These are phyloP conservation scores for Zostera marina DNA, from an alignment of 116 monocot species.

Conservation along the genomic window DNA sequence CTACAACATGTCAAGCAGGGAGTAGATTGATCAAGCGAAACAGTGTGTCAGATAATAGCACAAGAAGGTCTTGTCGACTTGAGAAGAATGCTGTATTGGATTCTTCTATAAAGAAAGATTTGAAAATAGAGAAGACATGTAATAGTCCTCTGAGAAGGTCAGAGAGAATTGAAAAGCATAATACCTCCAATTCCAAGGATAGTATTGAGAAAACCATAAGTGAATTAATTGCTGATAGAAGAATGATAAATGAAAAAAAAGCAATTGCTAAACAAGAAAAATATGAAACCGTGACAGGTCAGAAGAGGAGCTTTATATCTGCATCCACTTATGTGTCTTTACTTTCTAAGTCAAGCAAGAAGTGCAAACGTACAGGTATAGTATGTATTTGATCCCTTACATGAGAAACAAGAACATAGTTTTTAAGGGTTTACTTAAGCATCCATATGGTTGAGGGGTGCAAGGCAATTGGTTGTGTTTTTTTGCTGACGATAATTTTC, in stretches of 20 bases:
- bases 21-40: not conserved
- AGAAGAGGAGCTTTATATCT: too few relatives aligned
- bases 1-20: not conserved
- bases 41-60: not conserved
- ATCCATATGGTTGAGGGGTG: too few relatives aligned
- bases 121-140: not conserved
- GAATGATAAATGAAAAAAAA: not conserved
- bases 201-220: not conserved
- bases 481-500: too few relatives aligned
- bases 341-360: too few relatives aligned
- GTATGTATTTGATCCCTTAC: too few relatives aligned
- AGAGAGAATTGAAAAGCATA: constrained; percentile 3
- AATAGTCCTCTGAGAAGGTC: constrained; percentile 1
- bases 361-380: too few relatives aligned
- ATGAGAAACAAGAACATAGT: too few relatives aligned
- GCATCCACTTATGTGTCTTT: too few relatives aligned
- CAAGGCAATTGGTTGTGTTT: too few relatives aligned
- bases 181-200: not conserved
- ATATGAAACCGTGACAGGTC: too few relatives aligned
- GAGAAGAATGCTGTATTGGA: not conserved
- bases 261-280: not conserved
- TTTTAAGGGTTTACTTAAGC: too few relatives aligned
- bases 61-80: not conserved
- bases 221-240: not conserved
- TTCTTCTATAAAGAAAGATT: not conserved